These are phyloP conservation scores for Vaccinium myrtillus DNA, from an alignment of 148 eudicot genomes.

Conservation along the genomic window DNA sequence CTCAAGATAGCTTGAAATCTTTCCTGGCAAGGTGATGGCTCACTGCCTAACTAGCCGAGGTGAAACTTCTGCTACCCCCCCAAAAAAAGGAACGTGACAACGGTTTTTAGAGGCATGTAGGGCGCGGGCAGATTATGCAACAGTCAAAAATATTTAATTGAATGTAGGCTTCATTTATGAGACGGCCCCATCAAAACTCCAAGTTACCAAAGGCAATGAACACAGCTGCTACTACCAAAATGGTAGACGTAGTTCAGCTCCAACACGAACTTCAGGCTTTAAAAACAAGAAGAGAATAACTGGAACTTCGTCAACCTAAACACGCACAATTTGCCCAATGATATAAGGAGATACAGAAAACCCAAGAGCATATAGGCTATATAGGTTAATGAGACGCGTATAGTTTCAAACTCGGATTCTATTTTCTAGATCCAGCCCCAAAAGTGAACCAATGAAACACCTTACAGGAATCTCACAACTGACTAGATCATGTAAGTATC, in stretches of 20 bases:
- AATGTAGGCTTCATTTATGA: not conserved
- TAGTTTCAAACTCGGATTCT: not conserved
- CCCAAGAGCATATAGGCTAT: not conserved
- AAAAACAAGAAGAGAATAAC: not conserved
- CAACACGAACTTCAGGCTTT: not conserved
- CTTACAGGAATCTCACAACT: not conserved
- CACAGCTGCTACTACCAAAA: not conserved
- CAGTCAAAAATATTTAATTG: not conserved
- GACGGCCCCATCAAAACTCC: not conserved
- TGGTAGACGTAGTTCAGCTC: not conserved
- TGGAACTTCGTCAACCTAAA: not conserved
- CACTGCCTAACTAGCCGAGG: no score
- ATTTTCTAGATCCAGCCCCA: not conserved
- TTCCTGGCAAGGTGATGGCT: no score
- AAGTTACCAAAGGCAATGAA: not conserved
- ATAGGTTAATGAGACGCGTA: not conserved
- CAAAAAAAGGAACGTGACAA: no score
- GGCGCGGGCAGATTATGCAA: not conserved
- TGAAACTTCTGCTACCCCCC: no score
- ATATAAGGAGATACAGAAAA: not conserved
- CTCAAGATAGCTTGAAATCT: no score
- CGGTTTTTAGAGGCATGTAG: no score
- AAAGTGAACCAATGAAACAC: not conserved
- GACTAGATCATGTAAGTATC: not conserved
- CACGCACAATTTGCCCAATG: not conserved